phyloP scores from a whole-genome alignment of 768 basidiomycete genomes.

The Sarcomyxa edulis region DNA sequence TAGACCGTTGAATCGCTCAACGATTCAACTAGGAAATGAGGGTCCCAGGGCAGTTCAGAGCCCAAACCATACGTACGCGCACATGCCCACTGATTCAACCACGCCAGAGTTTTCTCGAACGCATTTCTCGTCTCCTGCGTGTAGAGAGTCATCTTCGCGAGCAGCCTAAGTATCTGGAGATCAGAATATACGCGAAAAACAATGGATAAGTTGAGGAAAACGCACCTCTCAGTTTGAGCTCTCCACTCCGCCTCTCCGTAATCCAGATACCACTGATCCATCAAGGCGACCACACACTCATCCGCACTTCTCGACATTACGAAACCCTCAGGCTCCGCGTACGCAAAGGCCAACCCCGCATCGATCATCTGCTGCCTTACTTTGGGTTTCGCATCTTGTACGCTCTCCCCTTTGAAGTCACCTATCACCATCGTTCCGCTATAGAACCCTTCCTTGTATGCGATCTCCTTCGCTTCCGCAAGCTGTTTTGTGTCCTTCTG shows the following conservation, averaged over 20 bases:
- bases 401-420: slow-evolving; percentile 82
- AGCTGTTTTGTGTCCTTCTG: slow-evolving; percentile 93
- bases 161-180: slow-evolving; percentile 42
- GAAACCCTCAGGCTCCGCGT: slow-evolving; percentile 92
- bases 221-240: slow-evolving; percentile 75
- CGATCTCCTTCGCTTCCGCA: slow-evolving; percentile 94
- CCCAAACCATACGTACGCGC: slow-evolving; percentile 97
- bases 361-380: slow-evolving; percentile 83
- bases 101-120: slow-evolving; percentile 87
- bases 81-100: slow-evolving; percentile 99
- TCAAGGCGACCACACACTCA: slow-evolving; percentile 95
- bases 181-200: slow-evolving; percentile 1
- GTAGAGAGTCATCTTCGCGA: slow-evolving; percentile 88
- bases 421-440: slow-evolving; percentile 88
- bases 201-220: slow-evolving; percentile 10
- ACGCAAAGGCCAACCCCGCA: slow-evolving; percentile 74
- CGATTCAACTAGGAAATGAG: slow-evolving; percentile 93
- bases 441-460: slow-evolving; percentile 99
- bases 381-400: slow-evolving; percentile 89
- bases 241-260: slow-evolving; percentile 94
- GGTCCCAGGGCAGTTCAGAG: slow-evolving; percentile 95
- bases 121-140: slow-evolving; percentile 86
- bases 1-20: slow-evolving; percentile 97
- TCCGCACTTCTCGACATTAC: slow-evolving; percentile 90
- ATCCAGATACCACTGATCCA: slow-evolving; percentile 99